These are phyloP conservation scores for Trichoderma virens DNA, from an alignment of 495 filamentous ascomycete species.

Conservation along the genomic window DNA sequence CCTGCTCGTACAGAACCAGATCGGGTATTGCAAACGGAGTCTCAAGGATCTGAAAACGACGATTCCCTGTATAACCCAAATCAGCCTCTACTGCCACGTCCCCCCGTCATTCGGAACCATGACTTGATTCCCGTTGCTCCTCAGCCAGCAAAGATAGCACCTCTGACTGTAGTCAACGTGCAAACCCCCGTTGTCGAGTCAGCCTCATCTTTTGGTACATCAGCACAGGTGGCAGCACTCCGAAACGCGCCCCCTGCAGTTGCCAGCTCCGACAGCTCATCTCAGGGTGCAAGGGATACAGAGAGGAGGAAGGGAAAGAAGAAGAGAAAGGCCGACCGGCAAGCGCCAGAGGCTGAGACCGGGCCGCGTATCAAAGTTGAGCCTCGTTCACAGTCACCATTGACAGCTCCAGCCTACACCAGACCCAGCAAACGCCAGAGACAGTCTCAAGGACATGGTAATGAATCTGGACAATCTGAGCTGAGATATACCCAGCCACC, in stretches of 20 bases:
- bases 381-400: constrained; percentile 73
- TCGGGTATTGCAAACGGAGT: neutral
- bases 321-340: constrained; percentile 40
- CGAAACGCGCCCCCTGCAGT: constrained; percentile 33
- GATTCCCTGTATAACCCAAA: neutral
- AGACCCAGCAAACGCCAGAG: constrained; percentile 46
- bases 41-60: neutral
- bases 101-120: constrained; percentile 34
- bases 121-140: constrained; percentile 68
- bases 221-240: constrained; percentile 40
- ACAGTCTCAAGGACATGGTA: constrained; percentile 30
- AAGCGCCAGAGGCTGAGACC: constrained; percentile 28
- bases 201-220: constrained; percentile 12
- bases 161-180: constrained; percentile 48
- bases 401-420: constrained; percentile 45
- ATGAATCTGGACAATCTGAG: constrained; percentile 32
- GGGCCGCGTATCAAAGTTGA: constrained; percentile 76
- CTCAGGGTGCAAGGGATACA: constrained; percentile 29
- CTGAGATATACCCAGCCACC: constrained; percentile 24
- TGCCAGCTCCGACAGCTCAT: constrained; percentile 46
- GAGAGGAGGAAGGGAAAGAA: constrained; percentile 40
- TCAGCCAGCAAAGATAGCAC: constrained; percentile 74
- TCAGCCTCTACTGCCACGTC: constrained; percentile 17
- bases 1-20: constrained; percentile 15
- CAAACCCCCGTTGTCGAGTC: constrained; percentile 46